Evolutionary conservation across 352 stramenopile species (phyloP).

Genomic region (Globisporangium takayamanum): DNA sequence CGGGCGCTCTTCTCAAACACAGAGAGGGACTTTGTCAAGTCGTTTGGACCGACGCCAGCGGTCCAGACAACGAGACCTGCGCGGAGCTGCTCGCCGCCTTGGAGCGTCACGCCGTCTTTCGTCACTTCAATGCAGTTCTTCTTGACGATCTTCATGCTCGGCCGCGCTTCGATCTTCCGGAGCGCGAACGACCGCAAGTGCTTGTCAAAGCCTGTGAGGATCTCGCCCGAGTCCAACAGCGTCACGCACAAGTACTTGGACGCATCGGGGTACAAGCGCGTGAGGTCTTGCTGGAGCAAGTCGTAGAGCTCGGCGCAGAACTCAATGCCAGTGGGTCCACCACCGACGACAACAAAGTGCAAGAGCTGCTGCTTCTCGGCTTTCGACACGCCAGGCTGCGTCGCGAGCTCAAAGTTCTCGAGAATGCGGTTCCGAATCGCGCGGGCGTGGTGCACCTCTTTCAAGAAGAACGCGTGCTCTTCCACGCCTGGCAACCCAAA

Average conservation of each 20-base stretch:
- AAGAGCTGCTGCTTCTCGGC: slow-evolving; percentile 90
- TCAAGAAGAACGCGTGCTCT: slow-evolving; percentile 95
- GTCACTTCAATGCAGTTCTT: slow-evolving; percentile 70
- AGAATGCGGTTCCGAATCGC: slow-evolving; percentile 74
- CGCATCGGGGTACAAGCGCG: slow-evolving; percentile 64
- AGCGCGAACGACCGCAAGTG: slow-evolving; percentile 65
- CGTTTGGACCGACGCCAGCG: slow-evolving; percentile 68
- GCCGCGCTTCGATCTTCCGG: slow-evolving; percentile 72
- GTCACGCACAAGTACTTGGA: slow-evolving; percentile 70
- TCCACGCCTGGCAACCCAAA: slow-evolving; percentile 90
- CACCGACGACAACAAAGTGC: slow-evolving; percentile 97
- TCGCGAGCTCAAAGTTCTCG: slow-evolving; percentile 93
- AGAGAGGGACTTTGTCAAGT: slow-evolving; percentile 68
- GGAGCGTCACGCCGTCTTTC: slow-evolving; percentile 51
- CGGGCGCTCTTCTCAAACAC: slow-evolving; percentile 74
- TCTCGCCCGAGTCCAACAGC: slow-evolving; percentile 62
- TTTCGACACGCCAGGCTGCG: slow-evolving; percentile 73
- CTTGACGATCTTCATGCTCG: slow-evolving; percentile 76
- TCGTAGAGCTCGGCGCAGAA: slow-evolving; percentile 96
- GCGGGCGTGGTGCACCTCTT: slow-evolving; percentile 94
- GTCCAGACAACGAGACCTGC: slow-evolving; percentile 73
- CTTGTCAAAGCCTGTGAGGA: slow-evolving; percentile 66
- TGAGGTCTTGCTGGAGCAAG: slow-evolving; percentile 89
- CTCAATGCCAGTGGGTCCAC: slow-evolving; percentile 92
- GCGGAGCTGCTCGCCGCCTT: slow-evolving; percentile 50